Evolutionary conservation across 2,329 filamentous ascomycete genomes (phyloP), one percentile per base, ranked within the genome.

Genomic region (Mariannaea sp.): DNA sequence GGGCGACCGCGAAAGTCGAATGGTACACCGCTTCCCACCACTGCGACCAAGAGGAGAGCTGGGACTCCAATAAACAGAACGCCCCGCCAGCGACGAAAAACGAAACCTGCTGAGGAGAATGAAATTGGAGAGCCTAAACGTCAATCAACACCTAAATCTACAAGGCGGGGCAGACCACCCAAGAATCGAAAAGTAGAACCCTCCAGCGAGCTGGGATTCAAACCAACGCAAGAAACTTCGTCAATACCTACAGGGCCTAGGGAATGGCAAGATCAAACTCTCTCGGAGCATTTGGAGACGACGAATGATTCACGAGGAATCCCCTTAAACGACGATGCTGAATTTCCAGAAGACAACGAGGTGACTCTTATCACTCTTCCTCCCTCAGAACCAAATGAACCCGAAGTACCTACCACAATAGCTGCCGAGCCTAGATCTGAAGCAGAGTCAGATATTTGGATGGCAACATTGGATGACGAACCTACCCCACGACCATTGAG

Each of bases 1-100:
- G 76, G 77, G 5, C 74, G 79, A 12, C 77, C 77, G 26, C 76
- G 78, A 39, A 77, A 75, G 49, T 75, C 75, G 22, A 80, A 81
- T 51, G 80, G 77, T 5, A 84, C 80, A 3, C 81, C 81, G 2
- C 72, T 77, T 56, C 77, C 79, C 1, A 68, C 65, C 40, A 68
- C 70, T 13, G 66, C 70, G 10, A 72, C 68, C 3, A 80, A 76
- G 57, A 78, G 78, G 61, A 74, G 75, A 53, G 73, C 77, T 7
- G 75, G 69, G 9, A 80, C 79, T 2, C 79, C 79, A 4, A 70
- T 74, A 14, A 68, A 63, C 44, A 71, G 69, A 42, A 70, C 67
- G 1, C 66, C 73, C 19, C 64, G 71, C 32, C 68, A 69, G 19
- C 64, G 68, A 39, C 74, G 73, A 22, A 70, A 58, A 12, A 54